Evolutionary conservation across 352 stramenopile genomes (phyloP).

Genomic region (Pythium sukuiense): DNA sequence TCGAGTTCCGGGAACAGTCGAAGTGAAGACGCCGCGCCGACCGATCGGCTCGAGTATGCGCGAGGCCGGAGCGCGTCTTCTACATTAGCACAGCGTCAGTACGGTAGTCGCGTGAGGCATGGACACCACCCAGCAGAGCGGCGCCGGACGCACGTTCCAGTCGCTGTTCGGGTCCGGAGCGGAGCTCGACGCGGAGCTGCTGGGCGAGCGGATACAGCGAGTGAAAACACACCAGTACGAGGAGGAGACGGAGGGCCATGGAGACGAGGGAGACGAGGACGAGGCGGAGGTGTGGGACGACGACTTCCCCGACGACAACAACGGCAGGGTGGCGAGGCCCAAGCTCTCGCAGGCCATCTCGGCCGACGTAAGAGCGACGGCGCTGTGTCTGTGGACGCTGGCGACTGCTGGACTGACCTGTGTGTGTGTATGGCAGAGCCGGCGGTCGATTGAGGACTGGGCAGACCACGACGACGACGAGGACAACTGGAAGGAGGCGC

Average conservation of each 20-base stretch:
- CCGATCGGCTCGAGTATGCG: conserved; percentile 24
- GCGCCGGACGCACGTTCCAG: conserved; percentile 69
- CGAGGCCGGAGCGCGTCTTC: neutral
- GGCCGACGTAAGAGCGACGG: conserved; percentile 6
- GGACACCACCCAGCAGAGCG: conserved; percentile 6
- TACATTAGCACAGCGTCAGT: neutral
- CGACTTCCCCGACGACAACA: conserved; percentile 29
- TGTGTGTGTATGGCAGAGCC: conserved; percentile 26
- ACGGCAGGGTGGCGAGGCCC: neutral
- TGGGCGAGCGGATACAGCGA: neutral
- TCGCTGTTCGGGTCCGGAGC: conserved; percentile 53
- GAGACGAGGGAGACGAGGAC: conserved; percentile 35
- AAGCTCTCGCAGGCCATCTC: conserved; percentile 7
- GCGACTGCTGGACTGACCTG: neutral
- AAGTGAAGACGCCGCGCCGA: conserved; percentile 12
- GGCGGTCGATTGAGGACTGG: conserved; percentile 73
- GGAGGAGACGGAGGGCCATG: neutral
- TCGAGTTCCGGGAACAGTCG: conserved; percentile 19
- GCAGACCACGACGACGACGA: conserved; percentile 79
- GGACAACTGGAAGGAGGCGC: conserved; percentile 74
- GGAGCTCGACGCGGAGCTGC: conserved; percentile 10
- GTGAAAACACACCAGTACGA: neutral
- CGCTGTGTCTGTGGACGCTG: too few species aligned
- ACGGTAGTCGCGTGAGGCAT: neutral
- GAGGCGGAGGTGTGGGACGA: conserved; percentile 60